Conservation (phyloP, 2,329 filamentous ascomycete species). For the Aphanocladium album region DNA sequence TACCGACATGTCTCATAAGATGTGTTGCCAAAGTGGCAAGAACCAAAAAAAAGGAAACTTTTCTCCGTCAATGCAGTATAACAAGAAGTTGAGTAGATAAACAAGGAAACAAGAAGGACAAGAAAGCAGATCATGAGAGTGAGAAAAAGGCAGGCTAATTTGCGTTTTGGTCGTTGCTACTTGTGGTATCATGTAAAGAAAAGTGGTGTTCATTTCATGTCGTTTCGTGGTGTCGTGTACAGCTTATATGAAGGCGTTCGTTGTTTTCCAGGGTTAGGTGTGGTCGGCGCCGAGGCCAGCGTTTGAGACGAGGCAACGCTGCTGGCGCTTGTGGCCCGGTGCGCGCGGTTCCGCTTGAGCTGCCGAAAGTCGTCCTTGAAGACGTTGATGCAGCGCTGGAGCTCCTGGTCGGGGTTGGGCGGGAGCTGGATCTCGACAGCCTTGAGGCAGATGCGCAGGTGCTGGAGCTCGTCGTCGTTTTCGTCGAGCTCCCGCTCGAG, state of each 20-base stretch:
- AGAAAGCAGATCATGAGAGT: neutral
- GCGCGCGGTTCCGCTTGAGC: constrained; percentile 42
- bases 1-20: neutral
- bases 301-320: neutral
- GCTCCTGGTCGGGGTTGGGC: constrained; percentile 48
- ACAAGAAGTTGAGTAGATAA: neutral
- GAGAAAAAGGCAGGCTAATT: neutral
- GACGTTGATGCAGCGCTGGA: constrained; percentile 52
- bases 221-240: constrained; percentile 6
- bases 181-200: constrained; percentile 3
- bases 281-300: neutral
- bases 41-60: neutral
- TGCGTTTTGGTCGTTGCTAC: neutral
- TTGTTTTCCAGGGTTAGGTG: neutral
- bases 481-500: constrained; percentile 54
- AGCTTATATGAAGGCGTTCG: neutral
- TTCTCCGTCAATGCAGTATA: neutral
- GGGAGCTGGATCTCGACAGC: constrained; percentile 57
- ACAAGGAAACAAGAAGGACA: neutral
- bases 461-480: constrained; percentile 56
- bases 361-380: constrained; percentile 56
- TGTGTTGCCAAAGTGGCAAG: neutral
- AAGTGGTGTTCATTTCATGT: neutral
- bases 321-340: neutral
- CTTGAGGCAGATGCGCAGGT: constrained; percentile 57